Evolutionary conservation across 2,329 filamentous ascomycete genomes (phyloP).

Genomic region (Paracoccidioides lutzii): DNA sequence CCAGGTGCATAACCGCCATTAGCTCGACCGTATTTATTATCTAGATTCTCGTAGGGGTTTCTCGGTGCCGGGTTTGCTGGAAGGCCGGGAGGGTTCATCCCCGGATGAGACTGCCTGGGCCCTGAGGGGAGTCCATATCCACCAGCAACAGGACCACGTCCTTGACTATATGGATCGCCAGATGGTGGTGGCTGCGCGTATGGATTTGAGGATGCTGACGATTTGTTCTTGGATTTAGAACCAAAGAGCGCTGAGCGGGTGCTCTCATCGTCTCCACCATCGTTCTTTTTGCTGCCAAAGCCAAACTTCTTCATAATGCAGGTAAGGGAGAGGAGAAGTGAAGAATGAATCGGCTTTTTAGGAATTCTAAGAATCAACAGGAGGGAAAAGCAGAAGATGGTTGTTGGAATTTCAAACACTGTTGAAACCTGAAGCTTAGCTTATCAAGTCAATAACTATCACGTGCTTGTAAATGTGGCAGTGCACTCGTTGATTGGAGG

Average conservation of each 20-base stretch:
- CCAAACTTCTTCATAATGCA: slow-evolving; percentile 18
- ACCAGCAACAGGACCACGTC: slow-evolving; percentile 30
- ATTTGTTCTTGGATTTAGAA: slow-evolving; percentile 42
- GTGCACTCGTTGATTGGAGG: too few relatives aligned
- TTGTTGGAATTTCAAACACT: background rate
- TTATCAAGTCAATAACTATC: too few relatives aligned
- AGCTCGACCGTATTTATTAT: slow-evolving; percentile 19
- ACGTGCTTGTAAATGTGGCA: too few relatives aligned
- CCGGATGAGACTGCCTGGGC: slow-evolving; percentile 4
- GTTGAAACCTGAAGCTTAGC: background rate
- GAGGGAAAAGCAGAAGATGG: background rate
- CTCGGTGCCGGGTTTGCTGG: slow-evolving; percentile 11
- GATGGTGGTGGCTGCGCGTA: slow-evolving; percentile 40
- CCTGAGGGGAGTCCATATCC: slow-evolving; percentile 19
- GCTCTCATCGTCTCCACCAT: slow-evolving; percentile 39
- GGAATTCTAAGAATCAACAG: background rate
- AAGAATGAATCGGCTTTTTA: background rate
- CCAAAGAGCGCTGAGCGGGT: slow-evolving; percentile 48
- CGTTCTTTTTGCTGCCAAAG: slow-evolving; percentile 41
- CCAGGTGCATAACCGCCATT: slow-evolving; percentile 29
- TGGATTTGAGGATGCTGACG: slow-evolving; percentile 40
- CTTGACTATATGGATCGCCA: slow-evolving; percentile 41
- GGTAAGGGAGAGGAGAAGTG: too few relatives aligned
- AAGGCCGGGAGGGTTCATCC: slow-evolving; percentile 4
- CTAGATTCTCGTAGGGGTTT: slow-evolving; percentile 13